Evolutionary conservation across 768 basidiomycete genomes (phyloP).

Genomic region (Amanita pseudoporphyria): DNA sequence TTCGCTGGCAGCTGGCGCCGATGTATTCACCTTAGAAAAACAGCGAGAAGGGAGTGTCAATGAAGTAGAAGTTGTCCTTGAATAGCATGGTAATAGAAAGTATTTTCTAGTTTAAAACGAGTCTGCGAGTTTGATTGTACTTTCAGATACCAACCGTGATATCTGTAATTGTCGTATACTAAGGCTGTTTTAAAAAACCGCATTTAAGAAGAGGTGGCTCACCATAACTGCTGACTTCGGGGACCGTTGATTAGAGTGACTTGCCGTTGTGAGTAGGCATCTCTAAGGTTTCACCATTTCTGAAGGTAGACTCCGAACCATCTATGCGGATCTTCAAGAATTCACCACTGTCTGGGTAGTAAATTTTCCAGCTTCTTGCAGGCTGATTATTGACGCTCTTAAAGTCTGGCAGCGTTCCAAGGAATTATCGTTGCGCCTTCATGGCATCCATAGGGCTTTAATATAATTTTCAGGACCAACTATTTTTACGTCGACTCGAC

Average conservation of each 20-base stretch:
- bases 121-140: background rate
- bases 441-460: too few species aligned
- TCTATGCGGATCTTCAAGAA: background rate
- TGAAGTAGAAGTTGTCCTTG: constrained; percentile 72
- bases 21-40: constrained; percentile 35
- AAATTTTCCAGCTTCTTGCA: background rate
- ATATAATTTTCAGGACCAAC: too few species aligned
- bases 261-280: background rate
- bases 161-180: too few species aligned
- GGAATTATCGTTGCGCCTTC: background rate
- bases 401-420: background rate
- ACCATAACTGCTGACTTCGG: too few species aligned
- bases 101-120: too few species aligned
- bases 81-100: constrained; percentile 11
- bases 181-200: too few species aligned
- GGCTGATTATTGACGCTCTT: background rate
- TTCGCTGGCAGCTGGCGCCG: constrained; percentile 70
- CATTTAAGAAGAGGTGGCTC: too few species aligned
- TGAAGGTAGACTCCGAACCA: background rate
- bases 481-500: too few species aligned
- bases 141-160: background rate
- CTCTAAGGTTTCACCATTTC: background rate
- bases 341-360: background rate
- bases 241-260: background rate
- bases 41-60: constrained; percentile 26